These are phyloP conservation scores for Entophlyctis luteolus DNA, from an alignment of 192 early-diverging fungal species.

Conservation along the genomic window DNA sequence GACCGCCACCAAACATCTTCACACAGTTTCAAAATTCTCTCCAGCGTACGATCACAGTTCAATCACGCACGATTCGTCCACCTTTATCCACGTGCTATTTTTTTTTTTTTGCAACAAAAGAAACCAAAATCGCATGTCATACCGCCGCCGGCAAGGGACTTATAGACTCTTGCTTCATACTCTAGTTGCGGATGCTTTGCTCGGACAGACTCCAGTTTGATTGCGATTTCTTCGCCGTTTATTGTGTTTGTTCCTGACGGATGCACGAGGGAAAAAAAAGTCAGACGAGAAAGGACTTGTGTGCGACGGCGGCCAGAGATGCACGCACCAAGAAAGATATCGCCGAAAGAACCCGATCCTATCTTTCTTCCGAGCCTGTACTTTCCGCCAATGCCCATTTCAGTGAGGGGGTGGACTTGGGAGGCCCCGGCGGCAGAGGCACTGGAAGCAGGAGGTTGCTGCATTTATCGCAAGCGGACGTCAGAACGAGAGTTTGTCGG, in stretches of 20 bases:
- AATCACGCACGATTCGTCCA: too few species aligned
- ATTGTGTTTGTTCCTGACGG: conserved; percentile 72
- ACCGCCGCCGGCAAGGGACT: conserved; percentile 83
- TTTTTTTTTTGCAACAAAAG: too few species aligned
- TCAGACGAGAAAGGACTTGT: too few species aligned
- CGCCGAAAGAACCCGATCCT: conserved; percentile 91
- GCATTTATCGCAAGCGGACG: too few species aligned
- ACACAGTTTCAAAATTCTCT: too few species aligned
- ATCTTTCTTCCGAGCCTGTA: conserved; percentile 94
- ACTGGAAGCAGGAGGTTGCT: not conserved
- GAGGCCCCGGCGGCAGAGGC: not conserved
- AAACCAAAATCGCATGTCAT: too few species aligned
- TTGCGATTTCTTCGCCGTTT: conserved; percentile 93
- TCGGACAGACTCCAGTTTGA: conserved; percentile 92
- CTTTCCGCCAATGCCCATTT: conserved; percentile 81
- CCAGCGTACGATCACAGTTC: too few species aligned
- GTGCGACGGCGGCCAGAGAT: conserved; percentile 4
- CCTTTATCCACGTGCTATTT: too few species aligned
- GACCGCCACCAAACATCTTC: too few species aligned
- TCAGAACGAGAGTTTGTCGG: too few species aligned
- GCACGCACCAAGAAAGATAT: conserved; percentile 83
- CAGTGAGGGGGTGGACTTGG: conserved; percentile 29
- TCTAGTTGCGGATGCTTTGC: conserved; percentile 96
- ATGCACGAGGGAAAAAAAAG: not conserved
- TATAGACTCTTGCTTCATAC: conserved; percentile 96